Base-by-base conservation (phyloP, 495 filamentous ascomycete genomes). In the Aspergillus bridgeri region DNA sequence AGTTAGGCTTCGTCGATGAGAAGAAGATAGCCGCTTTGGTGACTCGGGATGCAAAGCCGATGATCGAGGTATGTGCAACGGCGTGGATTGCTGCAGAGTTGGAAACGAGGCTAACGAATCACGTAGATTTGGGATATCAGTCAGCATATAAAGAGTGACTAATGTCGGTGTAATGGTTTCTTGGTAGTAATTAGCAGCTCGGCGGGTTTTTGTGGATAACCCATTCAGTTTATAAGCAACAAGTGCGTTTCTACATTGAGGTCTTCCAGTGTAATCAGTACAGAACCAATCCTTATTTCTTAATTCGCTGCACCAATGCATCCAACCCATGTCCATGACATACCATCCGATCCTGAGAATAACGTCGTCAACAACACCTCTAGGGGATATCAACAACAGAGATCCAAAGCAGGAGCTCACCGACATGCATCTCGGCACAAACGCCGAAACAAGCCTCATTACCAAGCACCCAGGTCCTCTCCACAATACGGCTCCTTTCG, bases 381-480 rank as follows among this genome's bases (percentile, higher is more conserved):
- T 38, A 15, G 33, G 27, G 6, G 11, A 9, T 7, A 29, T 6
- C 11, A 29, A 29, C 6, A 29, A 9, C 27, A 38, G 13, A 38
- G 1, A 15, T 2, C 33, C 33, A 38, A 13, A 1, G 11, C 11
- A 38, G 17, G 9, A 38, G 33, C 33, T 38, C 13, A 38, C 33
- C 33, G 33, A 38, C 9, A 38, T 38, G 11, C 6, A 38, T 38
- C 33, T 38, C 8, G 33, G 33, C 33, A 38, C 33, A 8, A 38
- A 54, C 43, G 18, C 11, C 20, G 49, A 24, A 18, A 53, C 23
- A 42, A 59, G 44, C 44, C 45, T 18, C 18, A 50, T 27, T 1
- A 25, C 45, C 5, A 22, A 25, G 33, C 51, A 44, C 15, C 50
- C 57, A 5, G 59, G 58, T 19, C 62, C 61, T 38, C 54, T 61